A percentile compares a stretch with the other conserved stretches of the same genome.
Conservation (phyloP, 2,329 filamentous ascomycete species). For the Emergomyces orientalis region DNA sequence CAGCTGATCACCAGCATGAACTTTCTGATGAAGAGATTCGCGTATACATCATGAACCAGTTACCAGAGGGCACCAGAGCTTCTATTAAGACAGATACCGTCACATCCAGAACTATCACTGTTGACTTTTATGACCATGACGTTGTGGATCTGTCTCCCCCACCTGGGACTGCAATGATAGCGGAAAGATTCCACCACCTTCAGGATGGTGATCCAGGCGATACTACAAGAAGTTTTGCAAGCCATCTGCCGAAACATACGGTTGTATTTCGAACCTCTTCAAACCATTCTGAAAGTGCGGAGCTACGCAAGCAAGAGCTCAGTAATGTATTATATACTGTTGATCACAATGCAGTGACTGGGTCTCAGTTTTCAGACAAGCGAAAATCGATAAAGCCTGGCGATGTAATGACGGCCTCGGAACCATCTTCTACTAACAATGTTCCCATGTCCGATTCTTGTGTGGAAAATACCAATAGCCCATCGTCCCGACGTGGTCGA, state of each 20-base stretch:
- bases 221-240: slow-evolving; percentile 17
- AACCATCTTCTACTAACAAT: not conserved
- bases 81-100: slow-evolving; percentile 36
- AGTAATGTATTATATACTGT: slow-evolving; percentile 5
- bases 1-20: slow-evolving; percentile 30
- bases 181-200: slow-evolving; percentile 43
- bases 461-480: not conserved
- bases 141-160: slow-evolving; percentile 36
- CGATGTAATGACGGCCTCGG: not conserved
- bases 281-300: slow-evolving; percentile 31
- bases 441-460: not conserved
- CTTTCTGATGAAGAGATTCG: slow-evolving; percentile 39
- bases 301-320: slow-evolving; percentile 22
- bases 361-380: not conserved
- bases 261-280: slow-evolving; percentile 39
- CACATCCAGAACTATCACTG: slow-evolving; percentile 39
- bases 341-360: not conserved
- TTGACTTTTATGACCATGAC: slow-evolving; percentile 38
- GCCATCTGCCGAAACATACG: slow-evolving; percentile 32
- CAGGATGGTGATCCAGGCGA: slow-evolving; percentile 38
- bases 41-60: slow-evolving; percentile 40
- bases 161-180: slow-evolving; percentile 38
- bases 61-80: slow-evolving; percentile 34
- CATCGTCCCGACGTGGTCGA: slow-evolving; percentile 7
- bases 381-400: not conserved